Conservation (phyloP, 345 rosid species). For the Combretum micranthum region DNA sequence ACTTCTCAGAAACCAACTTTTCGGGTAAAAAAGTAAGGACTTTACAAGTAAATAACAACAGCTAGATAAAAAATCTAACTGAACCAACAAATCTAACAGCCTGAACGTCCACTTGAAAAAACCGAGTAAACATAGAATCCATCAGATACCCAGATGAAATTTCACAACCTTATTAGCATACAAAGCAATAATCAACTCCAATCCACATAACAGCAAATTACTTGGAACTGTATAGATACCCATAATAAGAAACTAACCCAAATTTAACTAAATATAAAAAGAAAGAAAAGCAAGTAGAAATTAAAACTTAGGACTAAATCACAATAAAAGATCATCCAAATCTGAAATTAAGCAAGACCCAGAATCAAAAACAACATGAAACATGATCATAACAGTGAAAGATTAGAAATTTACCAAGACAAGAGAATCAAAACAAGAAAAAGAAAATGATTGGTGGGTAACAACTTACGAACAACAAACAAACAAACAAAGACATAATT, state of each 20-base stretch:
- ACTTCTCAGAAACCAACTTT: neutral
- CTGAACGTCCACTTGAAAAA: neutral
- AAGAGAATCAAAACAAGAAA: neutral
- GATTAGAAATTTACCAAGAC: neutral
- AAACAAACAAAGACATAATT: neutral
- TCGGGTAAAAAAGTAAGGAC: neutral
- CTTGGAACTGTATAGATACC: neutral
- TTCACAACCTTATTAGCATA: neutral
- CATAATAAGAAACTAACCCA: neutral
- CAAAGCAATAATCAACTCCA: neutral
- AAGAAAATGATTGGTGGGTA: slow-evolving; percentile 6
- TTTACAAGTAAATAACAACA: neutral
- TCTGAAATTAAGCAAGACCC: neutral
- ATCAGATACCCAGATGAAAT: neutral
- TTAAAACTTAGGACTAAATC: no score
- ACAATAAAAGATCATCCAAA: no score
- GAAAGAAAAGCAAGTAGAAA: no score
- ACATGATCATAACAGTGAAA: neutral
- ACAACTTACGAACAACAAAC: slow-evolving; percentile 4
- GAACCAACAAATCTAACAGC: neutral
- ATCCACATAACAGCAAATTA: neutral
- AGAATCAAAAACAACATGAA: neutral
- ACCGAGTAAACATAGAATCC: no score
- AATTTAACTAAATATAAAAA: no score
- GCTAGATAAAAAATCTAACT: neutral